Percentiles rank a stretch among this genome's conserved stretches.
phyloP scores from a whole-genome alignment of 1,139 yeast genomes.

The Sugiyamaella novakii region DNA sequence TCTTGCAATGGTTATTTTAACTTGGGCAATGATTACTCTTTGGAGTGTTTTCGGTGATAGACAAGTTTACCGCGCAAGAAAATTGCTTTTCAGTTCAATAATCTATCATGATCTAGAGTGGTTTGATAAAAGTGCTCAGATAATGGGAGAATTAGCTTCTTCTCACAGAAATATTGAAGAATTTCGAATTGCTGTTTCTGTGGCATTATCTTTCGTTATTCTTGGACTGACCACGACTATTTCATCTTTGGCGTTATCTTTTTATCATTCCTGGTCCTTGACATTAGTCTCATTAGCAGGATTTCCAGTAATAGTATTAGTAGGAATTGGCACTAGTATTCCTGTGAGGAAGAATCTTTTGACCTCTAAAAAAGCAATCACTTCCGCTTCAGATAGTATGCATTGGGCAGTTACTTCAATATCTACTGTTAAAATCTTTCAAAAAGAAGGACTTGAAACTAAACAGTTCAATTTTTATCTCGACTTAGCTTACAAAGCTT shows the following conservation, averaged over 20 bases:
- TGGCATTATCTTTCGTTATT: constrained; percentile 59
- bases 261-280: constrained; percentile 80
- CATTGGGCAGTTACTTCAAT: constrained; percentile 72
- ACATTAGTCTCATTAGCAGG: constrained; percentile 73
- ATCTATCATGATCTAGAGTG: constrained; percentile 37
- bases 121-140: constrained; percentile 52
- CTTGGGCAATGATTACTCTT: constrained; percentile 57
- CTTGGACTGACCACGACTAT: constrained; percentile 56
- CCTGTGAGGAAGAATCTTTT: constrained; percentile 54
- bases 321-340: constrained; percentile 56
- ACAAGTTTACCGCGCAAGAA: constrained; percentile 63
- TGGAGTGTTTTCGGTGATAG: constrained; percentile 78
- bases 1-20: constrained; percentile 51
- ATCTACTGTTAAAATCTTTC: constrained; percentile 60
- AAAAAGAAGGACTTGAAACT: constrained; percentile 58
- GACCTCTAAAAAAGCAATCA: constrained; percentile 59
- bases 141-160: constrained; percentile 9
- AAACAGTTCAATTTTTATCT: constrained; percentile 48
- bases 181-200: constrained; percentile 67
- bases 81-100: constrained; percentile 42
- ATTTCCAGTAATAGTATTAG: constrained; percentile 62
- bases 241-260: constrained; percentile 65
- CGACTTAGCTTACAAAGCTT: constrained; percentile 51
- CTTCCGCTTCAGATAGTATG: constrained; percentile 60
- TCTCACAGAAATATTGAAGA: constrained; percentile 72